phyloP scores from a whole-genome alignment of 176 grass and related monocot genomes.

The Areca catechu region DNA sequence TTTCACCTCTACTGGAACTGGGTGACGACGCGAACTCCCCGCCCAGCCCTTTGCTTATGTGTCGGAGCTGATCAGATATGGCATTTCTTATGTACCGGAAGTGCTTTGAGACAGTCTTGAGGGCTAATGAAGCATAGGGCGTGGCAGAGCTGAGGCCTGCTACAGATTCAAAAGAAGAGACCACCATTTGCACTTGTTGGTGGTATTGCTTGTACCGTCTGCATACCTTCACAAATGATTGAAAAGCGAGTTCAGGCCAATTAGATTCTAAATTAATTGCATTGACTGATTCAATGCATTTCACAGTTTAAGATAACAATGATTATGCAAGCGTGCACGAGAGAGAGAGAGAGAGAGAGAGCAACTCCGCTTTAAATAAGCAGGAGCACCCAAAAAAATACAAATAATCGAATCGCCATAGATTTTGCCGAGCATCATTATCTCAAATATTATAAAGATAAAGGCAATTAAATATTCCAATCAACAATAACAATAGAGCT shows the following conservation, averaged over 20 bases:
- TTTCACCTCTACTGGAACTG: slow-evolving; percentile 22
- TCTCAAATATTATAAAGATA: too few relatives aligned
- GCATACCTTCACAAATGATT: slow-evolving; percentile 23
- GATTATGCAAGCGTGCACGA: too few relatives aligned
- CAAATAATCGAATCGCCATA: too few relatives aligned
- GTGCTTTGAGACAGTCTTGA: slow-evolving; percentile 40
- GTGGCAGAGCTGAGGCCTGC: slow-evolving; percentile 36
- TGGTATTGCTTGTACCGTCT: slow-evolving; percentile 43
- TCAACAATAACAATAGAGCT: too few relatives aligned
- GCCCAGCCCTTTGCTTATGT: slow-evolving; percentile 28
- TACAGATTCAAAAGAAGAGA: slow-evolving; percentile 40
- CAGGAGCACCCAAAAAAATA: too few relatives aligned
- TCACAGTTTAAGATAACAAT: too few relatives aligned
- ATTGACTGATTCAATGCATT: too few relatives aligned
- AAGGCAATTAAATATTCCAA: too few relatives aligned
- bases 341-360: too few relatives aligned
- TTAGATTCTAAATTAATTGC: not conserved
- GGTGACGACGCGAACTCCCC: slow-evolving; percentile 35
- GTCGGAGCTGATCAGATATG: slow-evolving; percentile 31
- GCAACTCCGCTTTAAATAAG: too few relatives aligned
- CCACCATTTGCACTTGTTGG: slow-evolving; percentile 53
- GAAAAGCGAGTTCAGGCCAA: not conserved
- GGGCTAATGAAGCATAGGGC: slow-evolving; percentile 28
- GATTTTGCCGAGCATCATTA: too few relatives aligned
- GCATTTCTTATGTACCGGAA: slow-evolving; percentile 30